phyloP scores from a whole-genome alignment of 768 basidiomycete species.

The Mycena albidolilacea region DNA sequence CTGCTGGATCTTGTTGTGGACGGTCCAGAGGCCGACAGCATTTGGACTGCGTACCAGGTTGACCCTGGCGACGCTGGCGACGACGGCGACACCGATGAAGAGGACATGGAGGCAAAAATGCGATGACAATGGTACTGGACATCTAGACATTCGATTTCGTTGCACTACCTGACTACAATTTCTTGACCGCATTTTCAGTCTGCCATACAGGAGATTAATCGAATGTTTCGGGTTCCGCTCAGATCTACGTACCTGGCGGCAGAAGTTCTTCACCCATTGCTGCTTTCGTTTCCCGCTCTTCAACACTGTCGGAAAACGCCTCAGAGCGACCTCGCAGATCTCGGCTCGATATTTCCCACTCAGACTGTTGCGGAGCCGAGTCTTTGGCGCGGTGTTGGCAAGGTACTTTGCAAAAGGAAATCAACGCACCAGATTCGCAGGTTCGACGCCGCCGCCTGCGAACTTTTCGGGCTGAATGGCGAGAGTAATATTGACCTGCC shows the following conservation, averaged over 20 bases:
- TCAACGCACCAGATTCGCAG: conserved; percentile 20
- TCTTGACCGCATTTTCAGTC: conserved; percentile 30
- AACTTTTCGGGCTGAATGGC: conserved; percentile 5
- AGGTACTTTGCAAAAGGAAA: neutral
- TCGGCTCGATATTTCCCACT: conserved; percentile 66
- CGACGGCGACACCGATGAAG: conserved; percentile 64
- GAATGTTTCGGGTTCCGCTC: neutral
- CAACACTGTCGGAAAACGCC: conserved; percentile 53
- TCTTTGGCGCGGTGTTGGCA: conserved; percentile 46
- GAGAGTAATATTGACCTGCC: conserved; percentile 29
- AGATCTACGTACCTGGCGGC: conserved; percentile 57
- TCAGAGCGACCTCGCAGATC: conserved; percentile 64
- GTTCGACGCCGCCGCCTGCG: neutral
- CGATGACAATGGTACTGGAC: neutral
- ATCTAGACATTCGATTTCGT: neutral
- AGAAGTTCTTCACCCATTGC: conserved; percentile 72
- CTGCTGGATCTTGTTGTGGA: conserved; percentile 79
- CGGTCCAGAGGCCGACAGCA: conserved; percentile 77
- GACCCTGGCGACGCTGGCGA: conserved; percentile 53
- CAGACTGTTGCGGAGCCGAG: conserved; percentile 59
- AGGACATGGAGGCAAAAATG: conserved; percentile 70
- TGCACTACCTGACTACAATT: conserved; percentile 4
- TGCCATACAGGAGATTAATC: conserved; percentile 8
- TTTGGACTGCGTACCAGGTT: conserved; percentile 73
- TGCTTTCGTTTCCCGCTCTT: conserved; percentile 57